Evolutionary conservation across 768 basidiomycete species (phyloP).

Genomic region (Pleurotus cornucopiae): DNA sequence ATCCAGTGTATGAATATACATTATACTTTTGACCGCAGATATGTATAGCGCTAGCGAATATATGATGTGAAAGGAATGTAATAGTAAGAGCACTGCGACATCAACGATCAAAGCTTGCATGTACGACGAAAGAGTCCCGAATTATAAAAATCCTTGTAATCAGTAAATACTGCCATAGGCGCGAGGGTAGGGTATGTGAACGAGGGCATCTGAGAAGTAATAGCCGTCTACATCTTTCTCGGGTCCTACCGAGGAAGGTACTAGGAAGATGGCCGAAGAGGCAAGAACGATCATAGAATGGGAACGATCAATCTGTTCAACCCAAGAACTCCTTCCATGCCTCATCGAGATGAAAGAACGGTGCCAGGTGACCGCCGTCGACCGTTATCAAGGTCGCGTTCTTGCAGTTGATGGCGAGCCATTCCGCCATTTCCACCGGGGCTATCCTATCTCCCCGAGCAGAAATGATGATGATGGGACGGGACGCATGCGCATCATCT

Average conservation of each 20-base stretch:
- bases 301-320: neutral
- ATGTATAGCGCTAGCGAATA: too few relatives aligned
- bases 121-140: too few relatives aligned
- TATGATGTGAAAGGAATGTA: too few relatives aligned
- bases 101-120: too few relatives aligned
- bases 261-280: too few relatives aligned
- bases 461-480: slow-evolving; percentile 42
- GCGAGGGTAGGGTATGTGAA: neutral
- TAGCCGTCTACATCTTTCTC: too few relatives aligned
- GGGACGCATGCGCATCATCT: slow-evolving; percentile 39
- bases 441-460: slow-evolving; percentile 37
- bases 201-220: neutral
- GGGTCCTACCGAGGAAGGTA: too few relatives aligned
- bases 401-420: slow-evolving; percentile 43
- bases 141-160: neutral
- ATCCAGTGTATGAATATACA: too few relatives aligned
- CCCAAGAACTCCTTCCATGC: slow-evolving; percentile 38
- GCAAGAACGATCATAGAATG: neutral
- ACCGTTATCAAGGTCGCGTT: slow-evolving; percentile 36
- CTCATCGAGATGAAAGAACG: slow-evolving; percentile 40
- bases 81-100: too few relatives aligned
- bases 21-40: too few relatives aligned
- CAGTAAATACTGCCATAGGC: neutral
- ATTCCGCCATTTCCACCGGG: slow-evolving; percentile 41
- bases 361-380: slow-evolving; percentile 46